Percentiles rank a stretch among this genome's conserved stretches.
These are phyloP conservation scores for Fusarium multiceps DNA, from an alignment of 2,329 filamentous ascomycete species.

Conservation along the genomic window DNA sequence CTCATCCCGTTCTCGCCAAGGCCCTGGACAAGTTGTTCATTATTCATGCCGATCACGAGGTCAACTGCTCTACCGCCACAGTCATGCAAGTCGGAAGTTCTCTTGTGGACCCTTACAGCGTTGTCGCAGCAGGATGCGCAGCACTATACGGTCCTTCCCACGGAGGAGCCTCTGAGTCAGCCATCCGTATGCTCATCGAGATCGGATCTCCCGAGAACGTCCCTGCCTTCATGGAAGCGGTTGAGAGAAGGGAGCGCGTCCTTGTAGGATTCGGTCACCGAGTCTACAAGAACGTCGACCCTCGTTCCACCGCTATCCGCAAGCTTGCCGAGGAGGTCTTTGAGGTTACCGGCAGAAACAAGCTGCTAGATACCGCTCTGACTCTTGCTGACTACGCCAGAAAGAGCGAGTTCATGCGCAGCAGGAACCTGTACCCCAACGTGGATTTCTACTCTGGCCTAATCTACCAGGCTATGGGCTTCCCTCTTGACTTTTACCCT, in stretches of 20 bases:
- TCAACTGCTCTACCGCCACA: constrained; percentile 67
- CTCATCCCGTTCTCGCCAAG: constrained; percentile 61
- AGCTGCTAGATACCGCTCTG: constrained; percentile 61
- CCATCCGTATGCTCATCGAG: constrained; percentile 64
- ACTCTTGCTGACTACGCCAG: constrained; percentile 58
- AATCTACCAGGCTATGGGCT: constrained; percentile 65
- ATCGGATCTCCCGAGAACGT: constrained; percentile 64
- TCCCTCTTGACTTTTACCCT: constrained; percentile 64
- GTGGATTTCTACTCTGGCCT: constrained; percentile 65
- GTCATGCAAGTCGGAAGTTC: constrained; percentile 67
- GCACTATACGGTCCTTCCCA: constrained; percentile 68
- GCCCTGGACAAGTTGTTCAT: constrained; percentile 66
- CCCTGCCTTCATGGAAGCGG: constrained; percentile 60
- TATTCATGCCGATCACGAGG: constrained; percentile 68
- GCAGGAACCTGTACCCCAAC: constrained; percentile 62
- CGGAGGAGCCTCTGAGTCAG: constrained; percentile 68
- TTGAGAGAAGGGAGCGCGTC: constrained; percentile 62
- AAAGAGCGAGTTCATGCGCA: constrained; percentile 61
- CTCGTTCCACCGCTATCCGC: constrained; percentile 62
- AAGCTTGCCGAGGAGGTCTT: constrained; percentile 63
- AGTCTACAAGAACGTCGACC: constrained; percentile 66
- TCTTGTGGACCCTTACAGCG: constrained; percentile 65
- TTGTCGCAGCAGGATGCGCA: constrained; percentile 63
- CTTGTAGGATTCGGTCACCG: constrained; percentile 68
- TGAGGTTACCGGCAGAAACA: constrained; percentile 61